Evolutionary conservation across 1,284 basidiomycete species (phyloP), one percentile per base, ranked within the genome.

Genomic region (Trichosporon asahii): DNA sequence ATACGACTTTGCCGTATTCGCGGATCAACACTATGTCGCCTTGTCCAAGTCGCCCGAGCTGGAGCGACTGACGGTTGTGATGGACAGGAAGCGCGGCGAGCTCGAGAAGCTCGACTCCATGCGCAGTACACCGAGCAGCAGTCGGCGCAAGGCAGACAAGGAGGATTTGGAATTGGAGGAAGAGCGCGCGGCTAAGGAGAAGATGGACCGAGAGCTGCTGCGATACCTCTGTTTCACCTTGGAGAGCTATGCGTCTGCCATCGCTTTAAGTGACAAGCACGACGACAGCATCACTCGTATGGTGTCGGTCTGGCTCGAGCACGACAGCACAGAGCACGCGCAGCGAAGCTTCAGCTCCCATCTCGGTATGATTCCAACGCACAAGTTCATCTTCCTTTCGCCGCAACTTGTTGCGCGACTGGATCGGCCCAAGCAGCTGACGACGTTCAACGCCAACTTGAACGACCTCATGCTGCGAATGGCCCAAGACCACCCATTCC

Each of bases 361-460:
- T 1, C 70, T 80, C 3, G 11, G 9, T 29, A 84, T 85, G 1
- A 88, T 97, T n/a, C 91, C 94, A 0, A 93, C 94, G 0, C 87
- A 89, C 76, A 98, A 98, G 81, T 91, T 98, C 77, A 87, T 97
- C 29, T 91, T 93, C 79, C 87, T 98, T 37, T 89, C 92, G 75
- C 93, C 95, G 80, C 96, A 99, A 84, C 88, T 99, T 7, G 90
- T 94, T 0, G 94, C 96, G 23, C 89, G 95, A 3, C 86, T 98
- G 23, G 88, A 89, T 35, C 74, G 74, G n/a, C 87, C 82, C 72
- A 73, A 80, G 21, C 74, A 83, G 0, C 77, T 77, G 8, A 77
- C 85, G 0, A 72, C 76, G 4, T 89, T 90, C 74, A 93, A 95
- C 77, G 77, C 83, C 14, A 88, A 86, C 68, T 85, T 98, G 8